Evolutionary conservation across 306 rosid species (phyloP).

Genomic region (Quercus agrifolia): DNA sequence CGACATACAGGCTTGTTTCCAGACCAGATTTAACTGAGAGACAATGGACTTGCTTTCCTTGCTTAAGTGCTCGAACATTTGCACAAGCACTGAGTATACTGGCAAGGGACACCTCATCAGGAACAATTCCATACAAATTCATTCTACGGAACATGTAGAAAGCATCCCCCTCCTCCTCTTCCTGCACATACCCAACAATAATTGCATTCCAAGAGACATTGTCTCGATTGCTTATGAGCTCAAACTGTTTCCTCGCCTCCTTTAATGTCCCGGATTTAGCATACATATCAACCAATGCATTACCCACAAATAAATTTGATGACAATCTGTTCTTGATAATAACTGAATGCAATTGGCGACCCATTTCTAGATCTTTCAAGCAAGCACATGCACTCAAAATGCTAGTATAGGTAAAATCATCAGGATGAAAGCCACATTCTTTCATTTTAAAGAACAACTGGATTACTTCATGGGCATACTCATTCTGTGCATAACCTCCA

Average conservation of each 20-base stretch:
- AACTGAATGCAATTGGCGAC: slow-evolving; percentile 58
- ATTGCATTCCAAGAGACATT: slow-evolving; percentile 82
- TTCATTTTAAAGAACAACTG: slow-evolving; percentile 53
- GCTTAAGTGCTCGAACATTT: slow-evolving; percentile 39
- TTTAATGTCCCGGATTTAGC: slow-evolving; percentile 65
- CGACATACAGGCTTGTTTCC: slow-evolving; percentile 65
- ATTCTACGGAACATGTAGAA: slow-evolving; percentile 64
- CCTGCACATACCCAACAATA: slow-evolving; percentile 76
- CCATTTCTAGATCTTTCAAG: slow-evolving; percentile 44
- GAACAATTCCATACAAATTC: slow-evolving; percentile 43
- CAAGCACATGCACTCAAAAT: slow-evolving; percentile 69
- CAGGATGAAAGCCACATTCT: slow-evolving; percentile 38
- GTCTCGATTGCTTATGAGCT: slow-evolving; percentile 55
- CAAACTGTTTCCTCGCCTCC: slow-evolving; percentile 74
- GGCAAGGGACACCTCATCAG: slow-evolving; percentile 80
- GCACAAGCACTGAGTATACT: slow-evolving; percentile 83
- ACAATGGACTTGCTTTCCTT: slow-evolving; percentile 68
- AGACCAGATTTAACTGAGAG: slow-evolving; percentile 63
- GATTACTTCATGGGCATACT: slow-evolving; percentile 45
- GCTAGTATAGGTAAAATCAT: slow-evolving; percentile 83
- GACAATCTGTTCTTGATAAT: slow-evolving; percentile 56
- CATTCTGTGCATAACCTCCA: slow-evolving; percentile 60
- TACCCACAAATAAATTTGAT: slow-evolving; percentile 54
- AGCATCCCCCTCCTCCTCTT: slow-evolving; percentile 52
- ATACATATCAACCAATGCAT: slow-evolving; percentile 83